Base-by-base conservation (phyloP, 2,329 filamentous ascomycete species). In the Penicillium sp. region DNA sequence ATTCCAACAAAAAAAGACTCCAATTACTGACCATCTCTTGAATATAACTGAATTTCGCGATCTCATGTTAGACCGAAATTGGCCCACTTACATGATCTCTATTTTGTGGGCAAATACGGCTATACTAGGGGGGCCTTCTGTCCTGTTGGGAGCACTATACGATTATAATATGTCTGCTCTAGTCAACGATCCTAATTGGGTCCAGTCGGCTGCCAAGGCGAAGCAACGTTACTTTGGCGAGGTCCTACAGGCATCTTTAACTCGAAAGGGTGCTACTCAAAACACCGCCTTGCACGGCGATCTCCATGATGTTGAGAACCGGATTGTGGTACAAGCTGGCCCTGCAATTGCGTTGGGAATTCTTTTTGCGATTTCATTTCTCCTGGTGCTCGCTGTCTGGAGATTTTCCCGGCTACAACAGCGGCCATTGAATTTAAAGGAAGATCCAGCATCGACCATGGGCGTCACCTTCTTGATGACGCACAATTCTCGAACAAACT, bases 131-230 rank as follows among this genome's bases (percentile, higher is more conserved):
- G 61, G 61, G 7, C 20, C 53, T 1, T 36, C 52, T 2, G 43
- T 60, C 9, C 27, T 64, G 0, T 47, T 63, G 1, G 60, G 59
- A 0, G 61, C 61, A 3, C 24, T 60, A 2, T 64, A 63, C 18
- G 42, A 61, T 18, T 61, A 61, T 27, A 55, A 61, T 15, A 49
- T 58, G 46, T 52, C 55, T 4, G 7, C 12, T 2, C 12, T 60
- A 4, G 43, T 45, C 15, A 49, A 24, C 0, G 55, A 58, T 20
- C 55, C 47, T 2, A 23, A 52, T 12, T 30, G 18, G 39, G 29
- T 46, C 5, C 5, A 7, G 3, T 53, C 50, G 2, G 55, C 55
- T 1, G 52, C 45, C 2, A 56, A 44, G 21, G 46, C 49, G 17
- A 52, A 58, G 26, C 55, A 56, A 9, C 50, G 58, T 2, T 58